phyloP scores from a whole-genome alignment of 306 rosid genomes.

The Malus orientalis region DNA sequence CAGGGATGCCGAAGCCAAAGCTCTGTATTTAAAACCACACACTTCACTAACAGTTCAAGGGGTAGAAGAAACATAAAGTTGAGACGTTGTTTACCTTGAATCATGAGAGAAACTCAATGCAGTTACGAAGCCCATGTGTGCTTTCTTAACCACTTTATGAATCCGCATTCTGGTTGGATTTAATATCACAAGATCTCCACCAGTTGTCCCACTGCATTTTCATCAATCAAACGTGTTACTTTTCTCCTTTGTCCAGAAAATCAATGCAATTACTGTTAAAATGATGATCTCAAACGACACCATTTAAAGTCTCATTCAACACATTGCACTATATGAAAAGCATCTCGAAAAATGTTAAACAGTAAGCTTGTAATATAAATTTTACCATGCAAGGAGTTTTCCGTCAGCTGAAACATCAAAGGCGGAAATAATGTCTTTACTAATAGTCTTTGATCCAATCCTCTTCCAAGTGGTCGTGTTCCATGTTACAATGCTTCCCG shows the following conservation, averaged over 20 bases:
- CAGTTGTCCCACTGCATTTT: constrained; percentile 77
- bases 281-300: not conserved
- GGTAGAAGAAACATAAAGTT: not conserved
- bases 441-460: constrained; percentile 50
- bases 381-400: constrained; percentile 79
- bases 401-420: constrained; percentile 84
- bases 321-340: not conserved
- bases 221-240: constrained; percentile 17
- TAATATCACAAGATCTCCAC: constrained; percentile 63
- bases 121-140: constrained; percentile 87
- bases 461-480: constrained; percentile 71
- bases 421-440: constrained; percentile 55
- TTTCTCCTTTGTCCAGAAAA: not conserved
- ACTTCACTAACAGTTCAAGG: constrained; percentile 9
- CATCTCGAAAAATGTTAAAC: not conserved
- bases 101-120: constrained; percentile 74
- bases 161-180: constrained; percentile 56
- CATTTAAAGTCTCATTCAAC: not conserved
- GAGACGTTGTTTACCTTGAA: constrained; percentile 56
- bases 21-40: constrained; percentile 38
- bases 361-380: not conserved
- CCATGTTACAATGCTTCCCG: constrained; percentile 78
- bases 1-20: constrained; percentile 78
- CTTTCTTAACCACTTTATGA: constrained; percentile 48
- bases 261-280: not conserved